Conservation (phyloP, 164 flowering plant species). For the Chimonanthus salicifolius region DNA sequence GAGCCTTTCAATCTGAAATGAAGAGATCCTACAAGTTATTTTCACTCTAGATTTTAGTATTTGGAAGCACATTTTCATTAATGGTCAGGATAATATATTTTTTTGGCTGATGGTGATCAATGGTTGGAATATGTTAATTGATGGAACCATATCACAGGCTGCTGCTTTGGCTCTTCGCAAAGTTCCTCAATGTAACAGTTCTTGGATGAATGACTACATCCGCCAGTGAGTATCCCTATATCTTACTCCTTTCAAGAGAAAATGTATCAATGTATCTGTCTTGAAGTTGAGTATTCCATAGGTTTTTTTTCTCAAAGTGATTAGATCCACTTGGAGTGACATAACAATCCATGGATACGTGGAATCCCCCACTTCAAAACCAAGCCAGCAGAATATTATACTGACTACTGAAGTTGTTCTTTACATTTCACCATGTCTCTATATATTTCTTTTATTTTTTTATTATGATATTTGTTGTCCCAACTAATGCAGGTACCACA, state of each 20-base stretch:
- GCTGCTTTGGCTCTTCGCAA: slow-evolving; percentile 90
- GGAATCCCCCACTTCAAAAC: not conserved
- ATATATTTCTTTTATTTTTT: not conserved
- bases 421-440: not conserved
- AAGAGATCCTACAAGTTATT: too few relatives aligned
- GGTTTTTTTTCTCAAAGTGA: not conserved
- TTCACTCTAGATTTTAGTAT: not conserved
- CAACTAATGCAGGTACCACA: slow-evolving; percentile 47
- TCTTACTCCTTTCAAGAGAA: not conserved
- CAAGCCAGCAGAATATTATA: not conserved
- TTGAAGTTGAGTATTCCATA: not conserved
- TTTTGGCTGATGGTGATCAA: too few relatives aligned
- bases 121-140: not conserved
- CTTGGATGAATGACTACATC: slow-evolving; percentile 91
- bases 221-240: slow-evolving; percentile 62
- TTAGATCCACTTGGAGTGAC: not conserved
- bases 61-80: not conserved
- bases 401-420: not conserved
- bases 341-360: not conserved
- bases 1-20: not conserved
- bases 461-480: not conserved
- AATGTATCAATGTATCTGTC: too few relatives aligned
- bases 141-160: slow-evolving; percentile 44
- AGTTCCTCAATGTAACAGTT: slow-evolving; percentile 95
- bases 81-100: not conserved